Base-by-base conservation (phyloP, 2,329 filamentous ascomycete species). In the Clarireedia monteithiana region DNA sequence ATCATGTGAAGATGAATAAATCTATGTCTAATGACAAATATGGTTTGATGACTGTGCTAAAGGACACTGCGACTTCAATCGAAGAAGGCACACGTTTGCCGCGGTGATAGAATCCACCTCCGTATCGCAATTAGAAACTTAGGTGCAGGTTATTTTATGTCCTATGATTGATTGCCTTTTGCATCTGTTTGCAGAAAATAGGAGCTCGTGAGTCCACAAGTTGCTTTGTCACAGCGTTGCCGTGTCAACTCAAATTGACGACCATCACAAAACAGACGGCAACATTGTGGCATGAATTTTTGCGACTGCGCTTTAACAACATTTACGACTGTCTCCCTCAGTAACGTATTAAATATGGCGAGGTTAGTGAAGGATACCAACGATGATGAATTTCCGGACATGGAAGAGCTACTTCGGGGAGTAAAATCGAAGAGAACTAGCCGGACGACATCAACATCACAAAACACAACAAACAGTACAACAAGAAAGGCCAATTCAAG, bases 351-450 rank as follows among this genome's bases (percentile, higher is more conserved):
- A 24, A 38, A 42, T 45, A 64, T 64, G 63, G 60, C 60, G 7
- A 58, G 59, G 27, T 20, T 56, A 54, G 57, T 57, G 26, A 58
- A 60, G 24, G 61, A 62, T 50, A 57, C 17, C n/a, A 63, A 55
- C 36, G 63, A 63, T n/a, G 62, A 59, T 50, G 63, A 64, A 2
- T 58, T 64, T 6, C 63, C 63, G 1, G 60, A 60, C 36, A 38
- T 65, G 1, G 57, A 44, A n/a, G 52, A 56, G 12, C 38, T 63
- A 12, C 26, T 54, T 34, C 56, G 48, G 44, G 40, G 46, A 10
- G 36, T 20, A 20, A 59, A 38, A 40, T 23, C 14, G 27, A 20
- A 44, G 26, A 36, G 10, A 17, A 48, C 15, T 36, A 14, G 34
- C 0, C 12, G 17, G 30, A 24, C n/a, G 50, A 39, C 17, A 50